A percentile compares a stretch with the other conserved stretches of the same genome.
phyloP scores from a whole-genome alignment of 1,284 basidiomycete species.

The Inonotus obliquus region DNA sequence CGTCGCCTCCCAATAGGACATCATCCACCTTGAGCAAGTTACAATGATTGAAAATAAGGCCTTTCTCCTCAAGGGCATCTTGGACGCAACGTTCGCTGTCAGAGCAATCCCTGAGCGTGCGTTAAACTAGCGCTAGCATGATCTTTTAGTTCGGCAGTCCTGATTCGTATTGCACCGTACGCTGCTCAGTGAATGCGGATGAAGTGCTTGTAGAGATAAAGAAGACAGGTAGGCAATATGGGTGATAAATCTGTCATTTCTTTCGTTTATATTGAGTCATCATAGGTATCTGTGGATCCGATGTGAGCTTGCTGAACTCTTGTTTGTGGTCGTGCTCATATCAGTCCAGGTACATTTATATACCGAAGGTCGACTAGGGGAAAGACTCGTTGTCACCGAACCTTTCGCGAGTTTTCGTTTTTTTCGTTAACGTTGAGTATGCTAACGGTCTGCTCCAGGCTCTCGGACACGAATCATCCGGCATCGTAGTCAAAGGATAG shows the following conservation, averaged over 20 bases:
- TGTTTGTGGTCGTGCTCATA: conserved; percentile 13
- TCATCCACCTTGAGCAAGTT: not conserved
- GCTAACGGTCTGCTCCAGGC: conserved; percentile 29
- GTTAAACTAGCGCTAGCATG: conserved; percentile 23
- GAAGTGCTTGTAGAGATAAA: conserved; percentile 90
- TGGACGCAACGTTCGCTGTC: conserved; percentile 71
- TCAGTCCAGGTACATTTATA: conserved; percentile 65
- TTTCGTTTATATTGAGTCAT: not conserved
- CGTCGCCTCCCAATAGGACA: not conserved
- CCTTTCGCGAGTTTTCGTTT: conserved; percentile 57
- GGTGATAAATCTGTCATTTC: not conserved
- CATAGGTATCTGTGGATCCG: conserved; percentile 84
- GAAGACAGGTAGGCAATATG: conserved; percentile 68
- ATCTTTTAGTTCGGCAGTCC: not conserved
- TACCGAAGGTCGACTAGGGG: conserved; percentile 67
- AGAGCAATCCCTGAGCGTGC: conserved; percentile 73
- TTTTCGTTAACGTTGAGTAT: conserved; percentile 5
- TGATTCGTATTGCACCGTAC: not conserved
- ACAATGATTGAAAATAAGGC: conserved; percentile 71
- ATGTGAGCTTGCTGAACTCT: conserved; percentile 43
- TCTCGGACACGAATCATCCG: conserved; percentile 55
- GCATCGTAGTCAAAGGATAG: conserved; percentile 38
- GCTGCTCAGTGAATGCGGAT: conserved; percentile 52
- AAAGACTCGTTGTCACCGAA: conserved; percentile 67
- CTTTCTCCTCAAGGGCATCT: conserved; percentile 70